phyloP scores from a whole-genome alignment of 129 eudicot species.

The Calendula officinalis region DNA sequence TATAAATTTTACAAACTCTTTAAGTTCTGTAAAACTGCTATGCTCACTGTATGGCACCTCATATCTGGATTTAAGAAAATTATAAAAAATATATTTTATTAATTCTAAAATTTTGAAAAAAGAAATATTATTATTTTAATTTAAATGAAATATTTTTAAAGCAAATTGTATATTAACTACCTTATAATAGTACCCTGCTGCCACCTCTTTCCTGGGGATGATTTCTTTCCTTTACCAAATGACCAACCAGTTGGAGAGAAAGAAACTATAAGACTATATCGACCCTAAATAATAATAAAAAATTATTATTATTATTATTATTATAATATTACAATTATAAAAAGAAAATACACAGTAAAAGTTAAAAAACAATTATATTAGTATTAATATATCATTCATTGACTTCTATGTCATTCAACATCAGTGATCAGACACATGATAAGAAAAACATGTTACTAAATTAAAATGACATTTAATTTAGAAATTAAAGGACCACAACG shows the following conservation, averaged over 20 bases:
- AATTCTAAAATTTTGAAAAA: too few species aligned
- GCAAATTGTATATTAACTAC: conserved; percentile 23
- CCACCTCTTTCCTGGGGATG: conserved; percentile 86
- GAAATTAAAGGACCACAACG: background rate
- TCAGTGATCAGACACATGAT: conserved; percentile 4
- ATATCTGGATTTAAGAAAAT: conserved; percentile 46
- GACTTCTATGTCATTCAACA: background rate
- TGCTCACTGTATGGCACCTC: conserved; percentile 99
- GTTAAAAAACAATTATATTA: background rate
- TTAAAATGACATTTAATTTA: background rate
- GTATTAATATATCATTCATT: background rate
- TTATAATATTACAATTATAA: background rate
- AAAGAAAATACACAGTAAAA: background rate
- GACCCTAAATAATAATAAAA: conserved; percentile 46
- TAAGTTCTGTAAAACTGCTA: conserved; percentile 79
- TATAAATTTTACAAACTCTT: conserved; percentile 72
- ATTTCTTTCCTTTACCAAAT: conserved; percentile 87
- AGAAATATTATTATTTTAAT: background rate
- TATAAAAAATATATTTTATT: background rate
- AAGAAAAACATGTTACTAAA: background rate
- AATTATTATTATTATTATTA: too few species aligned
- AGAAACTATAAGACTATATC: conserved; percentile 78
- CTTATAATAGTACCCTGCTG: conserved; percentile 97
- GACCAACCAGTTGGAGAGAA: conserved; percentile 98
- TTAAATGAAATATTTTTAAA: background rate